These are phyloP conservation scores for Pyrrhoderma noxium DNA, from an alignment of 1,284 basidiomycete species.

Conservation along the genomic window DNA sequence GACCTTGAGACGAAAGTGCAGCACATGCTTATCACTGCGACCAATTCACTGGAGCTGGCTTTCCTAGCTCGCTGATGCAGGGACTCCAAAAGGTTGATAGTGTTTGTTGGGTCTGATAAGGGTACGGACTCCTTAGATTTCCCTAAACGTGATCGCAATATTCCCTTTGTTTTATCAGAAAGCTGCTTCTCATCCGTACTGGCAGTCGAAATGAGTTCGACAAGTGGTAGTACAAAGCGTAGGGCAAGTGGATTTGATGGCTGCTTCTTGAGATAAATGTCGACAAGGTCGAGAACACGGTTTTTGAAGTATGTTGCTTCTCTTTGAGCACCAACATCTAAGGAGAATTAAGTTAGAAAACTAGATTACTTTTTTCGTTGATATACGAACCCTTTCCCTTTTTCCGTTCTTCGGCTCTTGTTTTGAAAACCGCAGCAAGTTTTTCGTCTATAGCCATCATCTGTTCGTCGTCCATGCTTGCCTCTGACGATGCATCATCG, in stretches of 20 bases:
- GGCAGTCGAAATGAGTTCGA: conserved; percentile 62
- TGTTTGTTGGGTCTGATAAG: conserved; percentile 39
- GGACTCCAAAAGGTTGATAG: conserved; percentile 47
- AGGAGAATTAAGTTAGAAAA: not conserved
- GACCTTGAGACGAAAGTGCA: conserved; percentile 68
- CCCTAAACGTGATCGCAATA: conserved; percentile 68
- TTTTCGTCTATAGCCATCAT: conserved; percentile 97
- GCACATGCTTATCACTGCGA: conserved; percentile 57
- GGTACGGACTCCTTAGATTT: conserved; percentile 67
- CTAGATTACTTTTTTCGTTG: not conserved
- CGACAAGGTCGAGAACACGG: conserved; percentile 87
- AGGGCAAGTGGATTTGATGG: conserved; percentile 60
- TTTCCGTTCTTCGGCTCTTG: conserved; percentile 56
- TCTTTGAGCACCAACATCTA: conserved; percentile 61
- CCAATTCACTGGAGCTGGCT: conserved; percentile 56
- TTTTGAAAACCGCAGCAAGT: conserved; percentile 82
- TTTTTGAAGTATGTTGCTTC: conserved; percentile 94
- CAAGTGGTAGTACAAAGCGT: conserved; percentile 67
- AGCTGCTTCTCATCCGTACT: conserved; percentile 78
- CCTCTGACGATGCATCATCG: conserved; percentile 34
- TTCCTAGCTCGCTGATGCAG: conserved; percentile 74
- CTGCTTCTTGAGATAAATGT: conserved; percentile 75
- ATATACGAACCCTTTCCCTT: conserved; percentile 47
- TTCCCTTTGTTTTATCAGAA: conserved; percentile 75
- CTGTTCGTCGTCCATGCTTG: conserved; percentile 90